Evolutionary conservation across 352 stramenopile species (phyloP), one percentile per base, ranked within the genome.

Genomic region (Globisporangium cystogenes): DNA sequence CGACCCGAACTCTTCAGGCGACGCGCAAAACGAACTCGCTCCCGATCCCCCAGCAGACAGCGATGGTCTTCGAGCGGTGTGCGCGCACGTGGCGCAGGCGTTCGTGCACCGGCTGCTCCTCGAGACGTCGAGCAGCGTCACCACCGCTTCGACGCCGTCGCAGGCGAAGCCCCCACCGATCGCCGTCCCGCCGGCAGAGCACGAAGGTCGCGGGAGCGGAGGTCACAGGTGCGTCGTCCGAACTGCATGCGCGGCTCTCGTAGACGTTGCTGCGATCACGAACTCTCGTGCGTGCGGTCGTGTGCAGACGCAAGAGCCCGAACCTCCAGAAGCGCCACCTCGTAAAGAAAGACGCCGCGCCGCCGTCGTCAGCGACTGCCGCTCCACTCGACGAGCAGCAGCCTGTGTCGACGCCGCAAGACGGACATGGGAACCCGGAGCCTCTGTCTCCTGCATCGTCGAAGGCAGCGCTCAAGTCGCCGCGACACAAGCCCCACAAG

Each of bases 321-420:
- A 72, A 59, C 33, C 52, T 59, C 10, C 62, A 48, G 29, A 70
- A 68, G 6, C 64, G 67, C 40, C 55, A 36, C 1, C 52, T 70
- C 6, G 21, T 57, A 23, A 41, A 41, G 7, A 59, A 60, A 47
- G 51, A 63, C 4, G 46, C 60, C 11, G 37, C 36, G 14, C 39
- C 51, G 18, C 46, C 26, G 7, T 46, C 54, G 18, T 6, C 50
- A 27, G 45, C 8, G 54, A 33, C 24, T 12, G 20, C 37, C 0
- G 15, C 7, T 21, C 44, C 4, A 26, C 5, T 12, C 27, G 44
- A 49, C 3, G 14, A 49, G 23, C 43, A 33, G 16, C 24, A 35
- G 44, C 7, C 16, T 6, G 7, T n/a, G 12, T 24, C 43, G 15
- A 8, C 41, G 18, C 42, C 40, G 15, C 18, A 26, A 26, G 39